Evolutionary conservation across 768 basidiomycete species (phyloP).

Genomic region (Hemileccinum rubropunctum): DNA sequence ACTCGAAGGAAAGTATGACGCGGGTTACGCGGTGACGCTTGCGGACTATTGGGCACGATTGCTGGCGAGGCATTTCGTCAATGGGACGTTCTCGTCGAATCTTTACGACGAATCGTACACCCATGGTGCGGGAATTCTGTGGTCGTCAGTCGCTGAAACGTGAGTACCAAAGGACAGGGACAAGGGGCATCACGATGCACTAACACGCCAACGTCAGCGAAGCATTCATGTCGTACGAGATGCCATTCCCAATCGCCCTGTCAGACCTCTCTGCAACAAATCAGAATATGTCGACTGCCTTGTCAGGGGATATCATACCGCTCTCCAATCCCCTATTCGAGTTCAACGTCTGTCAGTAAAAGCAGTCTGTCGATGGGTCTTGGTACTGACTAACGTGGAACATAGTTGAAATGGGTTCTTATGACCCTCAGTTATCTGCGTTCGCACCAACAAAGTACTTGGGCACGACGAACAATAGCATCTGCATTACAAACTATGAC

Average conservation of each 20-base stretch:
- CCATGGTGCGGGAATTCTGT: conserved; percentile 36
- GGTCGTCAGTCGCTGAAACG: conserved; percentile 34
- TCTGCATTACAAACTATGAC: conserved; percentile 37
- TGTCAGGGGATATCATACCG: conserved; percentile 26
- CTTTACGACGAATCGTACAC: conserved; percentile 28
- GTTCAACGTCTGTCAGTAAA: conserved; percentile 33
- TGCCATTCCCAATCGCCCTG: conserved; percentile 42
- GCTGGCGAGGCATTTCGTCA: conserved; percentile 38
- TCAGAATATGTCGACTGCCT: conserved; percentile 23
- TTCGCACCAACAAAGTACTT: conserved; percentile 45
- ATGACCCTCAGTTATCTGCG: conserved; percentile 42
- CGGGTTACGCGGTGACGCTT: conserved; percentile 32
- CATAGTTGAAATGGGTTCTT: conserved; percentile 41
- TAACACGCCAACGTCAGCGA: conserved; percentile 21
- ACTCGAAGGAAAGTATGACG: conserved; percentile 27
- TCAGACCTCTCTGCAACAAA: conserved; percentile 22
- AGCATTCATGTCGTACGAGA: conserved; percentile 31
- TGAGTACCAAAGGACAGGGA: conserved; percentile 16
- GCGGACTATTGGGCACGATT: conserved; percentile 27
- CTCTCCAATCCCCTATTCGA: conserved; percentile 34
- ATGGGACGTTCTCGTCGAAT: conserved; percentile 34
- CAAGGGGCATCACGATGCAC: neutral
- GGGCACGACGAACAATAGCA: conserved; percentile 35
- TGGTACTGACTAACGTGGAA: neutral
- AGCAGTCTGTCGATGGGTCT: neutral